Evolutionary conservation across 768 basidiomycete species (phyloP).

Genomic region (Mycena vulgaris): DNA sequence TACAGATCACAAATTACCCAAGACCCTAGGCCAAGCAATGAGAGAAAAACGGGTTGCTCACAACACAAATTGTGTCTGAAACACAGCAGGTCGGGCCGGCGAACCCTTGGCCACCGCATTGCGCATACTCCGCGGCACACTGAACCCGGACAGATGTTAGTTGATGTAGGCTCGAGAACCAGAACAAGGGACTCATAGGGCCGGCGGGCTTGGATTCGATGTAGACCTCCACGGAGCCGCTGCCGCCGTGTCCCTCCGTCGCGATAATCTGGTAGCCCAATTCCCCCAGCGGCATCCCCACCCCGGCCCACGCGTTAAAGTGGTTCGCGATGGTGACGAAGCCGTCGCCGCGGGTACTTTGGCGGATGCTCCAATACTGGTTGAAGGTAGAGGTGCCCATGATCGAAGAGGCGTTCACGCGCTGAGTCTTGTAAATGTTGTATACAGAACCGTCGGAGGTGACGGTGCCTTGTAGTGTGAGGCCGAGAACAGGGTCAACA

Average conservation of each 20-base stretch:
- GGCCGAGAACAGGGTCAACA: constrained; percentile 56
- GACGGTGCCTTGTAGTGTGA: constrained; percentile 54
- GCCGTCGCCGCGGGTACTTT: constrained; percentile 51
- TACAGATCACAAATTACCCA: constrained; percentile 3
- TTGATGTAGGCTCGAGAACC: not conserved
- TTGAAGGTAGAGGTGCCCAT: constrained; percentile 60
- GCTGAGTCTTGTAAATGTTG: constrained; percentile 56
- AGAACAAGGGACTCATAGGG: constrained; percentile 7
- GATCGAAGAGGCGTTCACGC: constrained; percentile 60
- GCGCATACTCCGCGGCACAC: constrained; percentile 23
- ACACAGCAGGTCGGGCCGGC: constrained; percentile 21
- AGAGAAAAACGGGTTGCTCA: constrained; percentile 16
- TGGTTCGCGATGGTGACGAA: constrained; percentile 56
- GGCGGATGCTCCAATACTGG: constrained; percentile 64
- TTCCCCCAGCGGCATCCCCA: constrained; percentile 57
- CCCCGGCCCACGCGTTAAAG: constrained; percentile 58
- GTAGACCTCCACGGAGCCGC: constrained; percentile 41
- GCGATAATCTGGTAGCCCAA: constrained; percentile 65
- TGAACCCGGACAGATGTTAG: constrained; percentile 3
- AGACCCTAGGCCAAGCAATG: constrained; percentile 3
- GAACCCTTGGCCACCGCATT: constrained; percentile 23
- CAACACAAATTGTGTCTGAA: constrained; percentile 4
- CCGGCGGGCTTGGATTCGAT: constrained; percentile 1
- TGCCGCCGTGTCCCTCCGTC: constrained; percentile 62
- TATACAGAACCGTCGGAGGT: constrained; percentile 60